A percentile compares a stretch with the other conserved stretches of the same genome.
phyloP scores from a whole-genome alignment of 2,329 filamentous ascomycete species.

The Penicillium sp. region DNA sequence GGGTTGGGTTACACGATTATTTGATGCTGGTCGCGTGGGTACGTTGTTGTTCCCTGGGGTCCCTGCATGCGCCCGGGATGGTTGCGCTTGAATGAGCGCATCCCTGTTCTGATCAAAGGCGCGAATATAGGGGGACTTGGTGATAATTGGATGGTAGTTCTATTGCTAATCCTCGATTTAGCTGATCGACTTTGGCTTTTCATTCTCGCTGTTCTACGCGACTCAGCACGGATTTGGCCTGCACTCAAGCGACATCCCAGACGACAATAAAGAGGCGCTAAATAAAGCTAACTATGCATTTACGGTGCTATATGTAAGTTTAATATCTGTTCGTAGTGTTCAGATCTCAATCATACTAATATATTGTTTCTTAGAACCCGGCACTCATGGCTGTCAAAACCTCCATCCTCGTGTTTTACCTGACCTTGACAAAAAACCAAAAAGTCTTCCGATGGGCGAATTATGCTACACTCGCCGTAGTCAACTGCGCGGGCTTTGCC shows the following conservation, averaged over 20 bases:
- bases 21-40: constrained; percentile 82
- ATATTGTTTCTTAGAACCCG: constrained; percentile 68
- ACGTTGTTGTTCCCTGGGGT: constrained; percentile 24
- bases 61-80: constrained; percentile 23
- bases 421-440: constrained; percentile 80
- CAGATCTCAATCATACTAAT: background rate
- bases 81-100: constrained; percentile 4
- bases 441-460: constrained; percentile 79
- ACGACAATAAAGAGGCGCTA: constrained; percentile 39
- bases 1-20: constrained; percentile 77
- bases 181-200: constrained; percentile 55
- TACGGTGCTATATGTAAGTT: constrained; percentile 64
- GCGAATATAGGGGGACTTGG: background rate
- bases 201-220: constrained; percentile 54
- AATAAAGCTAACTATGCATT: constrained; percentile 64
- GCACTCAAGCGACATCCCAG: constrained; percentile 47
- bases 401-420: constrained; percentile 89
- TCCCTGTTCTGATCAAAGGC: background rate
- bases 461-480: constrained; percentile 76
- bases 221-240: constrained; percentile 52
- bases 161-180: constrained; percentile 20
- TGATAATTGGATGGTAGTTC: background rate
- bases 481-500: constrained; percentile 78
- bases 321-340: background rate
- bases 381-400: constrained; percentile 90